Conservation (phyloP, 345 rosid species). For the Arabidopsis arenosa region DNA sequence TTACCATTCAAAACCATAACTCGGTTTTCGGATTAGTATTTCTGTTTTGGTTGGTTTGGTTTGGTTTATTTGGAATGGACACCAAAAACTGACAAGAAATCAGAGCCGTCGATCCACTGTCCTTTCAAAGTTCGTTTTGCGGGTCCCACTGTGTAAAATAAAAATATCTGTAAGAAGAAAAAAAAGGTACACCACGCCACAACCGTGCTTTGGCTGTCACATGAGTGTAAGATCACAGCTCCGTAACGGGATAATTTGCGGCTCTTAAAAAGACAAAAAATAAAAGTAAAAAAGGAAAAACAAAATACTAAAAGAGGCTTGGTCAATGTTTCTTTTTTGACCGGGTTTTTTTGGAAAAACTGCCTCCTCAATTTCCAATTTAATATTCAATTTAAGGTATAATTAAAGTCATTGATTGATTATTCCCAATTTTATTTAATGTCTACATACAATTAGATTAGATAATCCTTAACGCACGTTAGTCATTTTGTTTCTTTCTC, state of each 20-base stretch:
- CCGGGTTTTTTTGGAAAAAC: constrained; percentile 40
- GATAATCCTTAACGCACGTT: constrained; percentile 23
- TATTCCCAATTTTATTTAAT: constrained; percentile 4
- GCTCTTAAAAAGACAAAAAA: constrained; percentile 11
- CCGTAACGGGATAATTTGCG: constrained; percentile 35
- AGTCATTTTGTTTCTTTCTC: background rate
- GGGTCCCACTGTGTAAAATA: constrained; percentile 23
- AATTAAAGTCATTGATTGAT: constrained; percentile 30
- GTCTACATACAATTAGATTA: background rate
- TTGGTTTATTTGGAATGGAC: background rate
- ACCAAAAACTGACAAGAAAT: constrained; percentile 35
- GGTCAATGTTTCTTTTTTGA: constrained; percentile 46
- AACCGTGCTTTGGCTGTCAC: constrained; percentile 43
- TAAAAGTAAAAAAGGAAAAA: background rate
- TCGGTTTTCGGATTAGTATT: background rate
- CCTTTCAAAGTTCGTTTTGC: constrained; percentile 36
- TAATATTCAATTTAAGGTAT: constrained; percentile 40
- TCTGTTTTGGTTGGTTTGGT: background rate
- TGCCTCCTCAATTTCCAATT: constrained; percentile 39
- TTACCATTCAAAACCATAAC: no score
- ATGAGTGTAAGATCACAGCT: constrained; percentile 34
- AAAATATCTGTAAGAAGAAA: constrained; percentile 23
- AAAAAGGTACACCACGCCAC: constrained; percentile 42
- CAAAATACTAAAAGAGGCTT: constrained; percentile 7
- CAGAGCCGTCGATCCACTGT: constrained; percentile 46